Evolutionary conservation across 305 asterid genomes (phyloP), one percentile per base, ranked within the genome.

Genomic region (Lippia alba): DNA sequence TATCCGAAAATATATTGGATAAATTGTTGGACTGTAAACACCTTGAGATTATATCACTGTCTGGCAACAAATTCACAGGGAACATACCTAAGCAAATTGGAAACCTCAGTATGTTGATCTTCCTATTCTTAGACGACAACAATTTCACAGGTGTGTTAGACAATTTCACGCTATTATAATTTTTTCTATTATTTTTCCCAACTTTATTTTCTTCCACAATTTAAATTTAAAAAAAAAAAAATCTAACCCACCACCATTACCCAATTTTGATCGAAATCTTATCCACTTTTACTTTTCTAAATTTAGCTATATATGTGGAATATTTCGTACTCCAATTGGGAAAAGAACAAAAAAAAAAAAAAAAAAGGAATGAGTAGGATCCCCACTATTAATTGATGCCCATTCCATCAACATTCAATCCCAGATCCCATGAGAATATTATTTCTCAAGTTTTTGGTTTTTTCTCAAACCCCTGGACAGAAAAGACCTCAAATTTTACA

Each of bases 341-440:
- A 1, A 1, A 24, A 24, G n/a, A n/a, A n/a, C n/a, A 24, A 24
- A 24, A 24, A 24, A 24, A 64, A 41, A 56, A 15, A 5, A 14
- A 1, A 8, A 4, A 14, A 17, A 14, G 53, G 54, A 18, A 24
- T 0, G 11, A 61, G 12, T 59, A 83, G 90, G 87, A 83, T 87
- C 84, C 84, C 85, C 57, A 74, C 62, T 53, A 17, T 65, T 36
- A 15, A 71, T 24, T 24, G 30, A 24, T 24, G 30, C 48, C 69
- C 57, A 72, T 34, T 33, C 30, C 44, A 24, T 62, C 56, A 61
- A 55, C 76, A 78, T 78, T 82, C 30, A 46, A 49, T 69, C 64
- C 17, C 67, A 60, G 30, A 76, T 9, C 65, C 78, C 71, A 60
- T 64, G 48, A 78, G 85, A 78, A 80, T 72, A 83, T 77, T 36